These are phyloP conservation scores for Colletotrichum paranaense DNA, from an alignment of 2,329 filamentous ascomycete species.

Conservation along the genomic window DNA sequence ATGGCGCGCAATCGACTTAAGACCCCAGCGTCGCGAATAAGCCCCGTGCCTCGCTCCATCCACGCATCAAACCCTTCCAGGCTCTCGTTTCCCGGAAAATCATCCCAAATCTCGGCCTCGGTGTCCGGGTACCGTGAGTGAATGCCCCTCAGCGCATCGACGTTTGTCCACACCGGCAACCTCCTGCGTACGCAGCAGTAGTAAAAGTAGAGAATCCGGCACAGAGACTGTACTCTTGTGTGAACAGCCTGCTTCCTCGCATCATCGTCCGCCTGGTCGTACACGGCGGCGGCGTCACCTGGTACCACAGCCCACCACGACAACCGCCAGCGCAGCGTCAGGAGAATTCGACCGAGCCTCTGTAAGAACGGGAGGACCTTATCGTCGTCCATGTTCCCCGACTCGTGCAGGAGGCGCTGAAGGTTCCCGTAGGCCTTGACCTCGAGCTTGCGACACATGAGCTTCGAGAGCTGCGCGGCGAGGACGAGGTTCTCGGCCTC, in stretches of 20 bases:
- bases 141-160: conserved; percentile 48
- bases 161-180: conserved; percentile 49
- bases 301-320: conserved; percentile 55
- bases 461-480: conserved; percentile 55
- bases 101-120: conserved; percentile 51
- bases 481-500: conserved; percentile 52
- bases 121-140: conserved; percentile 54
- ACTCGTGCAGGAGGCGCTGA: conserved; percentile 44
- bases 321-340: conserved; percentile 55
- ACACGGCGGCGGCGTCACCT: conserved; percentile 42
- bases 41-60: conserved; percentile 50
- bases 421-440: conserved; percentile 56
- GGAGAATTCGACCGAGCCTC: conserved; percentile 39
- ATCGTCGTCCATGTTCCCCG: conserved; percentile 34
- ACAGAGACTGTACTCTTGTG: conserved; percentile 51
- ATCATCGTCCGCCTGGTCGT: conserved; percentile 45
- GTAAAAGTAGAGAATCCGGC: conserved; percentile 57
- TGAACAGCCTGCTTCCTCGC: conserved; percentile 50
- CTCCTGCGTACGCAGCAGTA: conserved; percentile 55
- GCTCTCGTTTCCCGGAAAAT: conserved; percentile 51
- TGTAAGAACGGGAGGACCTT: conserved; percentile 41
- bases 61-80: conserved; percentile 51
- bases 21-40: conserved; percentile 53
- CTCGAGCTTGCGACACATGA: conserved; percentile 57
- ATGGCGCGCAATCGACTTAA: conserved; percentile 32